Conservation (phyloP, 805 yeast species). For the Teunomyces tritomae region DNA sequence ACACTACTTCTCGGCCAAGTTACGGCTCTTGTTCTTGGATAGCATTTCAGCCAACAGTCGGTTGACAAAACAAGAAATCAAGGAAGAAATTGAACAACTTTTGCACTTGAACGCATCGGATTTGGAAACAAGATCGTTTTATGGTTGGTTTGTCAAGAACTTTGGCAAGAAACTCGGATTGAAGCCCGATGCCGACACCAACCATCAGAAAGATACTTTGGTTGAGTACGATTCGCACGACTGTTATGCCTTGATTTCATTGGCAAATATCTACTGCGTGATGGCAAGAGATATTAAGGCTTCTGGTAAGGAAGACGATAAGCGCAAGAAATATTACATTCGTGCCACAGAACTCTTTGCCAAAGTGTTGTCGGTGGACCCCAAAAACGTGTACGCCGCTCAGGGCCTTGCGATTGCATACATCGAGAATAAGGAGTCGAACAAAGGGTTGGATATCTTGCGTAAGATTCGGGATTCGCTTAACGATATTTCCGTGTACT, state of each 20-base stretch:
- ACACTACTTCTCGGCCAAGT: constrained; percentile 67
- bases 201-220: constrained; percentile 82
- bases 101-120: constrained; percentile 55
- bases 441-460: constrained; percentile 79
- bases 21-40: constrained; percentile 65
- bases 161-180: constrained; percentile 51
- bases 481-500: constrained; percentile 75
- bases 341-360: constrained; percentile 92
- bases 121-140: constrained; percentile 83
- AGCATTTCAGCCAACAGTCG: constrained; percentile 38
- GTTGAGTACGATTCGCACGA: constrained; percentile 84
- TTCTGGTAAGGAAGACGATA: constrained; percentile 43
- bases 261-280: constrained; percentile 82
- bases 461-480: constrained; percentile 87
- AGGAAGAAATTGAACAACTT: constrained; percentile 53
- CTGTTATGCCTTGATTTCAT: constrained; percentile 79
- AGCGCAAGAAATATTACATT: constrained; percentile 68
- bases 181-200: constrained; percentile 60
- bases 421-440: constrained; percentile 76
- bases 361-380: constrained; percentile 82
- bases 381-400: constrained; percentile 89
- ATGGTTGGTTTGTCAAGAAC: constrained; percentile 81
- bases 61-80: constrained; percentile 43
- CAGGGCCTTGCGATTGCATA: constrained; percentile 94
- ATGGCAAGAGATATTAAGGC: constrained; percentile 74